Conservation (phyloP, 805 yeast species). For the Candida methanosorbosa region DNA sequence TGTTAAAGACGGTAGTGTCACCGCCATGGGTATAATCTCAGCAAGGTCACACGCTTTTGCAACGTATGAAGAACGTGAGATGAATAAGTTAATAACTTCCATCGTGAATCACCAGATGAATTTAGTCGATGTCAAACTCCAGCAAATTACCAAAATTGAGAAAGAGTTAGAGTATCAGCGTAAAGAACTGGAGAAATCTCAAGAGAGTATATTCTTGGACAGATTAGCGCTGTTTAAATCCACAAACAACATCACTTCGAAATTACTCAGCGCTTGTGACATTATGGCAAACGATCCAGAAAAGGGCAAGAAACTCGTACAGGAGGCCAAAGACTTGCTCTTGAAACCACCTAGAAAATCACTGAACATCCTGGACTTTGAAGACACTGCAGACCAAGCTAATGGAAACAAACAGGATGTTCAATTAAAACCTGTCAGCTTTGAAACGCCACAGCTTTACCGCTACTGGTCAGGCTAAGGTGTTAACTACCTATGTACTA, state of each 20-base stretch:
- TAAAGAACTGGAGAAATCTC: constrained; percentile 49
- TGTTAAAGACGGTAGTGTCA: constrained; percentile 51
- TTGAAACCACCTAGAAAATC: constrained; percentile 24
- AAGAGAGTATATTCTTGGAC: constrained; percentile 59
- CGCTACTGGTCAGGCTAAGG: constrained; percentile 56
- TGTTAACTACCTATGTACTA: constrained; percentile 4
- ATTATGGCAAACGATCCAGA: constrained; percentile 9
- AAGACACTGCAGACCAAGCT: constrained; percentile 11
- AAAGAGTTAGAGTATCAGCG: constrained; percentile 58
- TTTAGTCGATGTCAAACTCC: constrained; percentile 56
- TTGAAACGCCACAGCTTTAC: constrained; percentile 53
- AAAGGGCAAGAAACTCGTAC: constrained; percentile 10
- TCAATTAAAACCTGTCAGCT: constrained; percentile 44
- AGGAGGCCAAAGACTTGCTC: constrained; percentile 19
- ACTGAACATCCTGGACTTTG: constrained; percentile 21
- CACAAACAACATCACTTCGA: constrained; percentile 40
- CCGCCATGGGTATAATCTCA: constrained; percentile 72
- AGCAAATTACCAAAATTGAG: constrained; percentile 52
- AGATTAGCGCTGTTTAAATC: constrained; percentile 57
- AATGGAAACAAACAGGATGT: constrained; percentile 24
- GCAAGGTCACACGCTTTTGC: constrained; percentile 76
- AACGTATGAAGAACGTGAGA: constrained; percentile 70
- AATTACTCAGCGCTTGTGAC: constrained; percentile 30
- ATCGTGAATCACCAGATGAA: constrained; percentile 55
- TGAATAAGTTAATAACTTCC: constrained; percentile 47